These are phyloP conservation scores for Quercus suber DNA, from an alignment of 306 rosid genomes.

Conservation along the genomic window DNA sequence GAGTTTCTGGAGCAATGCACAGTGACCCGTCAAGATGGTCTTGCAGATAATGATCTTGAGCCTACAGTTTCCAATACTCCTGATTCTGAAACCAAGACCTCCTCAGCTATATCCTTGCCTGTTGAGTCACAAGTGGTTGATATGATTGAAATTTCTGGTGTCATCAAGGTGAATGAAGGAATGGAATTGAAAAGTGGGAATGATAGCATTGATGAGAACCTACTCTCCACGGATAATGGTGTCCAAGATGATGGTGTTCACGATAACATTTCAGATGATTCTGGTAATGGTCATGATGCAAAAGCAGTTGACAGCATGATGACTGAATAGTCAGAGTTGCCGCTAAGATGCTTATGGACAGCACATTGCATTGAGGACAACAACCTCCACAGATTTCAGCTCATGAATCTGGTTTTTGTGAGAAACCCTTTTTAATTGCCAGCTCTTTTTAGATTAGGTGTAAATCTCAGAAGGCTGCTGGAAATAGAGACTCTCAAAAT, in stretches of 20 bases:
- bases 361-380: not conserved
- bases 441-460: not conserved
- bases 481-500: not conserved
- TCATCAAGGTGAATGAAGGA: conserved; percentile 17
- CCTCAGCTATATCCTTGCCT: conserved; percentile 17
- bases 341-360: not conserved
- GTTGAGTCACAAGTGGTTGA: conserved; percentile 23
- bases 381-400: not conserved
- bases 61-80: conserved; percentile 3
- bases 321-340: not conserved
- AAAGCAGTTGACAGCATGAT: not conserved
- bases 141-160: conserved; percentile 20
- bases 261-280: not conserved
- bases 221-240: not conserved
- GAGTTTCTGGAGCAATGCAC: conserved; percentile 38
- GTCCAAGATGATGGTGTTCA: not conserved
- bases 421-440: not conserved
- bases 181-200: conserved; percentile 13
- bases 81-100: conserved; percentile 20
- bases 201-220: not conserved
- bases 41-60: conserved; percentile 9
- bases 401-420: not conserved
- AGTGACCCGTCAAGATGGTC: conserved; percentile 26
- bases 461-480: not conserved
- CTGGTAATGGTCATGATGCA: not conserved